A percentile compares a stretch with the other conserved stretches of the same genome.
phyloP scores from a whole-genome alignment of 108 stramenopile species.

The Aureococcus anophagefferens region DNA sequence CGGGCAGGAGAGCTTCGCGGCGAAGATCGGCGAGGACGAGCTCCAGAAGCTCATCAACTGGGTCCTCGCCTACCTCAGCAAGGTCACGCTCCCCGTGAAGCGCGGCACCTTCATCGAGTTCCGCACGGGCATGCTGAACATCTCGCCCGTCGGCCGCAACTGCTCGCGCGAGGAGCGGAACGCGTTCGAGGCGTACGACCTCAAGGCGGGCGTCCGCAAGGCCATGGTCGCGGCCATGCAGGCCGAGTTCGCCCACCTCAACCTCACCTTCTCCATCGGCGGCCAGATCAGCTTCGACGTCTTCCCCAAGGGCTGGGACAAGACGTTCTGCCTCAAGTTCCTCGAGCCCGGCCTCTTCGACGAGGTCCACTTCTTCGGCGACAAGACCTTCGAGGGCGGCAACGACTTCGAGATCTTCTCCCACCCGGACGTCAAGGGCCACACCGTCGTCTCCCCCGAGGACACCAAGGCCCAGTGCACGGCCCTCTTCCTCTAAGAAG shows the following conservation, averaged over 20 bases:
- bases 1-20: constrained; percentile 14
- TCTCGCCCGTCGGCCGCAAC: constrained; percentile 94
- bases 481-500: constrained; percentile 44
- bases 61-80: constrained; percentile 45
- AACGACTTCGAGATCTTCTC: constrained; percentile 97
- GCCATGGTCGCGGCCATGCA: constrained; percentile 41
- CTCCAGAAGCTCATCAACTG: constrained; percentile 91
- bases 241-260: constrained; percentile 25
- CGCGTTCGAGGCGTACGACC: constrained; percentile 91
- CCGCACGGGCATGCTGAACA: constrained; percentile 97
- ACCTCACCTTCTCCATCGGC: constrained; percentile 17
- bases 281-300: constrained; percentile 98
- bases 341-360: constrained; percentile 73
- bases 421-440: constrained; percentile 82
- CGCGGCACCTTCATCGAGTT: constrained; percentile 98
- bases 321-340: constrained; percentile 92
- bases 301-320: constrained; percentile 97
- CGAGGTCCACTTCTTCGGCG: constrained; percentile 98
- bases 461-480: constrained; percentile 88
- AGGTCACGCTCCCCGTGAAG: constrained; percentile 21
- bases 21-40: constrained; percentile 34
- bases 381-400: constrained; percentile 98
- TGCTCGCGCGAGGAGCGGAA: constrained; percentile 95
- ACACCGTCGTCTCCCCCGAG: constrained; percentile 85
- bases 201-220: constrained; percentile 29